A percentile compares a stretch with the other conserved stretches of the same genome.
Evolutionary conservation across 306 rosid species (phyloP).

Genomic region (Cicer pinnatifidum): DNA sequence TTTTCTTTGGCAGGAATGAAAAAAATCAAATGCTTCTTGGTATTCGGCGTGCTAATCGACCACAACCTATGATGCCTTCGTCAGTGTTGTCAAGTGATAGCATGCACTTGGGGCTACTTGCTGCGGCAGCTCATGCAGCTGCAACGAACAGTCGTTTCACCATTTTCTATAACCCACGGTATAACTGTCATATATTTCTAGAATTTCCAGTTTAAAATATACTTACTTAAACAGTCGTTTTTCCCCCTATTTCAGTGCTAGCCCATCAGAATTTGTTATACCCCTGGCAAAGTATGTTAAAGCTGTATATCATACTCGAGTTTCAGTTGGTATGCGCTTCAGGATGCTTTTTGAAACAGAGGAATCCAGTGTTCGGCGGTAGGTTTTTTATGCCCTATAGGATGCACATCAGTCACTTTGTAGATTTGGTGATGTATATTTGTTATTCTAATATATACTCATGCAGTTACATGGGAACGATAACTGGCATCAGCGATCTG

Average conservation of each 20-base stretch:
- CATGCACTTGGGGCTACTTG: conserved; percentile 99
- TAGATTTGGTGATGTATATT: conserved; percentile 26
- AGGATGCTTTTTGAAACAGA: conserved; percentile 98
- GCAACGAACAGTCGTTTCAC: conserved; percentile 95
- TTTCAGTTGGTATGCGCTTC: conserved; percentile 98
- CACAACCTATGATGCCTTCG: conserved; percentile 95
- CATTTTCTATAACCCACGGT: conserved; percentile 96
- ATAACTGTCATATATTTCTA: conserved; percentile 31
- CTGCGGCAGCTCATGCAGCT: conserved; percentile 99
- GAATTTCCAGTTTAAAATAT: conserved; percentile 1
- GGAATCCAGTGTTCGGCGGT: conserved; percentile 98
- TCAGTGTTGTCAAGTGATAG: conserved; percentile 97
- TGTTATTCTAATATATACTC: conserved; percentile 24
- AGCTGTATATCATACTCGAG: conserved; percentile 91
- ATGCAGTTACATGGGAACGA: conserved; percentile 86
- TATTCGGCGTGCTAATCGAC: conserved; percentile 84
- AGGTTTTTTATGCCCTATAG: conserved; percentile 31
- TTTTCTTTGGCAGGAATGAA: conserved; percentile 73
- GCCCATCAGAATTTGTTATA: conserved; percentile 98
- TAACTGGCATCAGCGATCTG: conserved; percentile 87
- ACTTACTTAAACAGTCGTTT: background rate
- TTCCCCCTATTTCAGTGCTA: conserved; percentile 63
- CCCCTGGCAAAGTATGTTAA: conserved; percentile 84
- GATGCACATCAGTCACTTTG: background rate
- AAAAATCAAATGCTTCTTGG: conserved; percentile 92